Percentiles rank a stretch among this genome's conserved stretches.
These are phyloP conservation scores for Quercus gilva DNA, from an alignment of 306 rosid species.

Conservation along the genomic window DNA sequence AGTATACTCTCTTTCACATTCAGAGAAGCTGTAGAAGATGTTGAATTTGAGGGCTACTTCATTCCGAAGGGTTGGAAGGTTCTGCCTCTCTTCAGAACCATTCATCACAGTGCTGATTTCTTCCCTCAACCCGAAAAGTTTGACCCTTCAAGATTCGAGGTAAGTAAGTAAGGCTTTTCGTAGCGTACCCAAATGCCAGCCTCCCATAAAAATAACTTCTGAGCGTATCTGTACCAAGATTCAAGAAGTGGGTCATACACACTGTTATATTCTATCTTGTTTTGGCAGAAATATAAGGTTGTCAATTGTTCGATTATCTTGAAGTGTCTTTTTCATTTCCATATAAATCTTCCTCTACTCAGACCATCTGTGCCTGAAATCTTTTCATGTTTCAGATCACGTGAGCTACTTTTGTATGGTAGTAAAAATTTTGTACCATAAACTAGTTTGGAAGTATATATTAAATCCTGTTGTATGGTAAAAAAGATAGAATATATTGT, in stretches of 20 bases:
- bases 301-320: conserved; percentile 28
- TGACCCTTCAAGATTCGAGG: conserved; percentile 96
- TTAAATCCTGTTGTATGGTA: not conserved
- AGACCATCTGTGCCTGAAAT: conserved; percentile 18
- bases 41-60: conserved; percentile 73
- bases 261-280: conserved; percentile 29
- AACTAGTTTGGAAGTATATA: not conserved
- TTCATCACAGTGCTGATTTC: conserved; percentile 71
- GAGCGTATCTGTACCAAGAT: not conserved
- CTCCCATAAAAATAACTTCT: not conserved
- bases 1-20: conserved; percentile 88
- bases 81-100: conserved; percentile 90
- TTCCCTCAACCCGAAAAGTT: conserved; percentile 85
- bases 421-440: not conserved
- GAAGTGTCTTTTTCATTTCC: conserved; percentile 51
- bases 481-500: not conserved
- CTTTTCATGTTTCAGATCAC: conserved; percentile 44
- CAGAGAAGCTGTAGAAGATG: conserved; percentile 85
- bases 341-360: conserved; percentile 32
- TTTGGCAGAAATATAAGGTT: conserved; percentile 46
- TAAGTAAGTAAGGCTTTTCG: not conserved
- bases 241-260: not conserved
- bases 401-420: conserved; percentile 57
- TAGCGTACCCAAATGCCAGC: not conserved
- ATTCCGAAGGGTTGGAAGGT: conserved; percentile 98